Base-by-base conservation (phyloP, 345 rosid genomes). In the Reutealis trisperma region DNA sequence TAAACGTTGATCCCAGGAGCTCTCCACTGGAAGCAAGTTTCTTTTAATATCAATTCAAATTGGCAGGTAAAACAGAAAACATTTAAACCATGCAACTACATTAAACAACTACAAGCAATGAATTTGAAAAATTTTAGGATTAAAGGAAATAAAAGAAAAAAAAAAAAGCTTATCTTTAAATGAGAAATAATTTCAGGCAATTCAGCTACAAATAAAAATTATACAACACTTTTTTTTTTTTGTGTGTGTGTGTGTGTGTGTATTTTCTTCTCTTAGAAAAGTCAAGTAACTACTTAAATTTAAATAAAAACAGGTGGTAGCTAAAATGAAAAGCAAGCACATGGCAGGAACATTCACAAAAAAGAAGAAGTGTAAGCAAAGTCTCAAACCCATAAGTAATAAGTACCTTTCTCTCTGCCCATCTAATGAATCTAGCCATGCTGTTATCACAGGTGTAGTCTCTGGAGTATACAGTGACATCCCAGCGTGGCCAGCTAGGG, bases 21-120 rank as follows among this genome's bases (percentile, higher is more conserved):
- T 77, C 89, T 93, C 63, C 98, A 94, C 78, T 89, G 98, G 98
- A 94, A 94, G 86, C 89, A 84, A 87, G 93, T 93, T 80, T 93
- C 97, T 74, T 87, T 94, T 81, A 87, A 84, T 79, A 85, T 91
- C 77, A 88, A 88, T 80, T 87, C 98, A 25, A 88, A 84, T 78
- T 92, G 89, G 84, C 94, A 94, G 93, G 98, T 94, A 85, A 70
- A 76, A 24, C 73, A 58, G 52, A 22, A 55, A 32, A 70, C 8
- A 44, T 69, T 27, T 27, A 63, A 64, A 70, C 67, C 37, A 52
- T 47, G 24, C 15, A 63, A 63, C 64, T 64, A 55, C 1, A 13
- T 64, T 11, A 34, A 8, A 21, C n/a, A 24, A 66, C 19, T 13
- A 44, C 24, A 44, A 45, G 6, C 61, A 47, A 27, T 63, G 25